phyloP scores from a whole-genome alignment of 2,329 filamentous ascomycete genomes.

The Aureobasidium pullulans region DNA sequence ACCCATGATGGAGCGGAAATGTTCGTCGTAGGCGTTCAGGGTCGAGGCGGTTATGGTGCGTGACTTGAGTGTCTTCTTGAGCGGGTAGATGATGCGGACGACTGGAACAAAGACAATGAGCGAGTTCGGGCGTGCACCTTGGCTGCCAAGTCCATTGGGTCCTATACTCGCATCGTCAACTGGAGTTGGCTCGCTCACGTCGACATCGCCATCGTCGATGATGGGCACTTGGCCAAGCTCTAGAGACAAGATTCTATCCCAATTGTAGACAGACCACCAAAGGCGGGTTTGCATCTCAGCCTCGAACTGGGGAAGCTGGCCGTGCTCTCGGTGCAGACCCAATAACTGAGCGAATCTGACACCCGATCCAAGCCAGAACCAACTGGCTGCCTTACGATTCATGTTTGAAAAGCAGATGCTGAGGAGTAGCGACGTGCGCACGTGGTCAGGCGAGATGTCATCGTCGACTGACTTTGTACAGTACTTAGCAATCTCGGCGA shows the following conservation, averaged over 20 bases:
- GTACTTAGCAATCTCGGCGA: constrained; percentile 62
- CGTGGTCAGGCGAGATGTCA: constrained; percentile 67
- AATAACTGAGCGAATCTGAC: constrained; percentile 77
- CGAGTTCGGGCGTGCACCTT: constrained; percentile 54
- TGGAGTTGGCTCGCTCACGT: constrained; percentile 69
- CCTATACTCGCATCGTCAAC: constrained; percentile 74
- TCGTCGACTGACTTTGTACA: constrained; percentile 78
- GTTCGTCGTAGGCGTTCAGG: constrained; percentile 70
- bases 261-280: constrained; percentile 91
- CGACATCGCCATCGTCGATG: constrained; percentile 84
- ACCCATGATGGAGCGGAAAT: constrained; percentile 68
- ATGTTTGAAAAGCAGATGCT: constrained; percentile 77
- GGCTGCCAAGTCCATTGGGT: constrained; percentile 38
- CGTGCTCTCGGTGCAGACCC: constrained; percentile 68
- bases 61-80: constrained; percentile 64
- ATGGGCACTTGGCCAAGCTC: constrained; percentile 74
- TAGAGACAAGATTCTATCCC: constrained; percentile 72
- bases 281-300: constrained; percentile 78
- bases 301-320: constrained; percentile 66
- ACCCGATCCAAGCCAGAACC: constrained; percentile 75
- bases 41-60: constrained; percentile 58
- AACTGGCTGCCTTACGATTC: constrained; percentile 78
- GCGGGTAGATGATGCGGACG: constrained; percentile 65
- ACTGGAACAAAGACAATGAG: constrained; percentile 76
- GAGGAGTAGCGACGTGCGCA: constrained; percentile 62